Base-by-base conservation (phyloP, 2,329 filamentous ascomycete genomes). In the Calonectria pseudoreteaudii region DNA sequence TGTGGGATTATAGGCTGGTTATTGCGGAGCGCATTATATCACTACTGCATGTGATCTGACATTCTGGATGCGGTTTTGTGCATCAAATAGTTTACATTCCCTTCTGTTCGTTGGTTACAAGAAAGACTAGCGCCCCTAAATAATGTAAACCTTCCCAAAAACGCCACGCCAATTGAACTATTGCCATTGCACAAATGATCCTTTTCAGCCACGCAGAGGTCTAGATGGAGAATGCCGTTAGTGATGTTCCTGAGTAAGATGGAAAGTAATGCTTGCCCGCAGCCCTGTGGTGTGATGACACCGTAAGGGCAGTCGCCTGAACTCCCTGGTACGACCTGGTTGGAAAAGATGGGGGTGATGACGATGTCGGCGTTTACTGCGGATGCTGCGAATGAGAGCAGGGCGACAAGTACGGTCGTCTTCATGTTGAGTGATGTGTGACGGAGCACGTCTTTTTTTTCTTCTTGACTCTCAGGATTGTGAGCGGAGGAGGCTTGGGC, bases 261-360 rank as follows among this genome's bases (percentile, higher is more conserved):
- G 9, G 23, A 6, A 41, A 28, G 14, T 18, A 20, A 20, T 38
- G 85, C 89, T 77, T 80, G 91, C 90, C 85, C 90, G 88, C 90
- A 92, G 41, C 90, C 90, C 68, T 86, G 83, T 6, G 90, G 89
- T 38, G 90, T 91, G 7, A 87, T 86, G 23, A 90, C 88, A 41
- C 90, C 90, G 78, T 88, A 90, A 77, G 87, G 89, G 80, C 90
- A 92, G 80, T 92, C 90, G 34, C 86, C 88, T 2, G 78, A 44
- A 23, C 81, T 77, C 78, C 86, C 88, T 34, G 84, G 79, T n/a
- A 91, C 87, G 41, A 91, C 84, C 81, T 91, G 89, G 74, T 91
- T 83, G 28, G 80, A 73, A 52, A 81, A 83, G 76, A 91, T 86
- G 66, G 90, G 90, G 5, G 88, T 90, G 80, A 90, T 88, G 80